phyloP scores from a whole-genome alignment of 768 basidiomycete species.

The Infundibulicybe gibba region DNA sequence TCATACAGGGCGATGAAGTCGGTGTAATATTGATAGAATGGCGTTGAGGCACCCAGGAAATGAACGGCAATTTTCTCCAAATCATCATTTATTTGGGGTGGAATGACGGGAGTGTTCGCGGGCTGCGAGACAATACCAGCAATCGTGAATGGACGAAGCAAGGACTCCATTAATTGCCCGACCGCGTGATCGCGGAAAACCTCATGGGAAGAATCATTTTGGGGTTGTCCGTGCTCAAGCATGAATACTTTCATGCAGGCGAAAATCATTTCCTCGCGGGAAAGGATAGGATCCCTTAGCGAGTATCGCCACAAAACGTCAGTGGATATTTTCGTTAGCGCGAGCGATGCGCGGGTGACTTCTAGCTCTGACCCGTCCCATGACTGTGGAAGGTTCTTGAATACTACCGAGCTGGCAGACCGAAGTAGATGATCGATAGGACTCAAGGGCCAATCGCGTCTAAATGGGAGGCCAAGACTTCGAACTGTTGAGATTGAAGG shows the following conservation, averaged over 20 bases:
- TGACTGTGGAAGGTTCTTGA: conserved; percentile 57
- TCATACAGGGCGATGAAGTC: conserved; percentile 92
- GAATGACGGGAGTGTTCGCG: conserved; percentile 12
- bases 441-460: conserved; percentile 62
- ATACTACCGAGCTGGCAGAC: conserved; percentile 68
- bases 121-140: conserved; percentile 18
- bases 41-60: conserved; percentile 63
- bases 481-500: conserved; percentile 21
- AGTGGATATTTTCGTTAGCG: conserved; percentile 51
- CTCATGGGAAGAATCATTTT: conserved; percentile 50
- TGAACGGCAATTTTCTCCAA: conserved; percentile 53
- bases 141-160: conserved; percentile 55
- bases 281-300: conserved; percentile 37
- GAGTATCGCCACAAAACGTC: conserved; percentile 40
- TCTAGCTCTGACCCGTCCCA: conserved; percentile 85
- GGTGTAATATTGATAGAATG: conserved; percentile 93
- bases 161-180: conserved; percentile 48
- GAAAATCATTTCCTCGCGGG: conserved; percentile 59
- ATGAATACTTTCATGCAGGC: conserved; percentile 93
- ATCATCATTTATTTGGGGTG: conserved; percentile 13
- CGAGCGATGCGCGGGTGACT: conserved; percentile 63
- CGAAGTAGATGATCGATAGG: conserved; percentile 79
- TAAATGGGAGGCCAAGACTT: conserved; percentile 41
- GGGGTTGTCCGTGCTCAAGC: conserved; percentile 82
- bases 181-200: conserved; percentile 80